phyloP scores from a whole-genome alignment of 1,284 basidiomycete species.

The Inonotus hispidus region DNA sequence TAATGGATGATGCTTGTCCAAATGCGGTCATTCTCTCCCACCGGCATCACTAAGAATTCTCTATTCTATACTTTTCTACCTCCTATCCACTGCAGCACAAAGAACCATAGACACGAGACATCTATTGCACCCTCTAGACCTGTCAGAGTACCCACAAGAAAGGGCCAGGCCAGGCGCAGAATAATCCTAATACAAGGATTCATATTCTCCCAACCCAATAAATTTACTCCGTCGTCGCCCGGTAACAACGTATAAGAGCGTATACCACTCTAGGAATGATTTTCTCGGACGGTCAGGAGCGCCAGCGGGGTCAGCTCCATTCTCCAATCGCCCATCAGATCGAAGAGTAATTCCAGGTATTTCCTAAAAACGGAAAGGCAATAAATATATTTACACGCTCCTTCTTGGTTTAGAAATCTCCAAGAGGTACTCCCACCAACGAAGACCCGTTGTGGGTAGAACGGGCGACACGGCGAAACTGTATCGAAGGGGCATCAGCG shows the following conservation, averaged over 20 bases:
- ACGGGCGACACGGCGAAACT: constrained; percentile 13
- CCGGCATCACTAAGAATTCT: constrained; percentile 1
- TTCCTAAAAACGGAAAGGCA: neutral
- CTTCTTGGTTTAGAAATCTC: neutral
- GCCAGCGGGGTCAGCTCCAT: neutral
- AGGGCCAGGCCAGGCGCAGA: neutral
- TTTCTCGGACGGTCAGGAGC: neutral
- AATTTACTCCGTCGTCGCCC: neutral
- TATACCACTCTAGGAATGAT: neutral
- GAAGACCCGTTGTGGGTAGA: neutral
- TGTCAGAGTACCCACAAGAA: neutral
- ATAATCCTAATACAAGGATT: neutral
- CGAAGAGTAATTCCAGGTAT: neutral
- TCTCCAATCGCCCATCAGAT: neutral
- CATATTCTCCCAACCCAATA: neutral
- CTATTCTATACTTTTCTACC: too few species aligned
- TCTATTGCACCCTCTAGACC: neutral
- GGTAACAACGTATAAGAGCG: neutral
- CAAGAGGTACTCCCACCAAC: neutral
- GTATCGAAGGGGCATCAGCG: constrained; percentile 14
- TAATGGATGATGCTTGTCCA: neutral
- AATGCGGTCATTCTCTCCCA: neutral
- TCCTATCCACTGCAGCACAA: too few species aligned
- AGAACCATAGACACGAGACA: too few species aligned
- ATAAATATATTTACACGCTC: neutral